phyloP scores from a whole-genome alignment of 768 basidiomycete genomes.

The Serendipita sp. region DNA sequence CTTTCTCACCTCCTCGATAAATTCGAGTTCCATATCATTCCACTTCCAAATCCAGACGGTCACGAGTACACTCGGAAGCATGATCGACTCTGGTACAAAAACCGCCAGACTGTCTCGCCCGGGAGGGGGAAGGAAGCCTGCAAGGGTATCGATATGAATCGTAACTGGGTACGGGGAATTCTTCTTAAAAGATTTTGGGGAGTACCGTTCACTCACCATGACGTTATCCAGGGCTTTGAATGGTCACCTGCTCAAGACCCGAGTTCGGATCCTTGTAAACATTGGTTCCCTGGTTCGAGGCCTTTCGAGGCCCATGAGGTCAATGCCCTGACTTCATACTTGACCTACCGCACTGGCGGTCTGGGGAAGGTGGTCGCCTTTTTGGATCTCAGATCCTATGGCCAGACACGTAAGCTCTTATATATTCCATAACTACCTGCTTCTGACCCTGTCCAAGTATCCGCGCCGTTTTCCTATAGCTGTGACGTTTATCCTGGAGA shows the following conservation, averaged over 20 bases:
- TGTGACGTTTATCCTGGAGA: conserved; percentile 49
- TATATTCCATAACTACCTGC: not conserved
- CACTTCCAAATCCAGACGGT: conserved; percentile 54
- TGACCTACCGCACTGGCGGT: conserved; percentile 27
- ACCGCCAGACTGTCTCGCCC: conserved; percentile 38
- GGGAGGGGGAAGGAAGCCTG: conserved; percentile 28
- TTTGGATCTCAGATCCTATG: conserved; percentile 65
- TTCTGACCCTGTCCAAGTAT: conserved; percentile 31
- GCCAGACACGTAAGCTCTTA: conserved; percentile 46
- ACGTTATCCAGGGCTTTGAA: conserved; percentile 41
- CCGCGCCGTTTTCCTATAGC: conserved; percentile 62
- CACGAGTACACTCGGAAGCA: conserved; percentile 58
- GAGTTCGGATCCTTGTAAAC: conserved; percentile 46
- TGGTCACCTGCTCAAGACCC: conserved; percentile 32
- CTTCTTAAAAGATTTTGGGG: not conserved
- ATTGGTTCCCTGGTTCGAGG: conserved; percentile 59
- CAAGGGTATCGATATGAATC: conserved; percentile 63
- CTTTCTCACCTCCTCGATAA: conserved; percentile 7
- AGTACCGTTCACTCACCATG: not conserved
- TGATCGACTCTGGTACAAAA: conserved; percentile 69
- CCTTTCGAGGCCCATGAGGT: conserved; percentile 68
- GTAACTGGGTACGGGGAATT: conserved; percentile 27
- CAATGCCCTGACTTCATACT: conserved; percentile 55
- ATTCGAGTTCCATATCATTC: conserved; percentile 47
- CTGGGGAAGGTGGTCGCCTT: conserved; percentile 35